phyloP scores from a whole-genome alignment of 2,329 filamentous ascomycete species.

The Cercospora zeina region DNA sequence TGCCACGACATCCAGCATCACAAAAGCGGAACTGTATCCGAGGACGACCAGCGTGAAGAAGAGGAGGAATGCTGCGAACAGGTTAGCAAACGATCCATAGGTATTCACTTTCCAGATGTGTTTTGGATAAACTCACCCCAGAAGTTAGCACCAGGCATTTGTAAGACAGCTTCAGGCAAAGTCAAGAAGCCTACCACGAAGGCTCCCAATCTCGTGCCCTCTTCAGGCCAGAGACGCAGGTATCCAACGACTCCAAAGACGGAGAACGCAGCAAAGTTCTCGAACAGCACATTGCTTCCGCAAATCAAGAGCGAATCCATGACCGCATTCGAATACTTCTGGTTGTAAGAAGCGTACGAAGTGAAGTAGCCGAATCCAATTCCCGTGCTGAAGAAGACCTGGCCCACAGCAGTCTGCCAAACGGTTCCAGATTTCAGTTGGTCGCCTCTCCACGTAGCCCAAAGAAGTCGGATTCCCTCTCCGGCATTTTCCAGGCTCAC shows the following conservation, averaged over 20 bases:
- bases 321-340: conserved; percentile 59
- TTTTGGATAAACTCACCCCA: conserved; percentile 42
- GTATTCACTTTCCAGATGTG: no score
- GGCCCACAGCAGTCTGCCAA: conserved; percentile 62
- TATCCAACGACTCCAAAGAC: conserved; percentile 60
- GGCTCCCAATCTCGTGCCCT: conserved; percentile 53
- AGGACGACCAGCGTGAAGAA: conserved; percentile 62
- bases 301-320: conserved; percentile 59
- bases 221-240: conserved; percentile 45
- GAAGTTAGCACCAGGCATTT: conserved; percentile 60
- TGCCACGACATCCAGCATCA: conserved; percentile 59
- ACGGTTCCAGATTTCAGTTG: conserved; percentile 55
- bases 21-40: conserved; percentile 60
- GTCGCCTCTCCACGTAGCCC: conserved; percentile 52
- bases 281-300: conserved; percentile 58
- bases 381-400: conserved; percentile 62
- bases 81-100: neutral
- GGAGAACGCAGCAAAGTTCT: conserved; percentile 54
- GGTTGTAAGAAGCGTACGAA: conserved; percentile 60
- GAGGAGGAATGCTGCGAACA: conserved; percentile 49
- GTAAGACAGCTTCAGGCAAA: conserved; percentile 56
- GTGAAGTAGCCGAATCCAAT: conserved; percentile 55
- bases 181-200: conserved; percentile 62
- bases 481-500: conserved; percentile 57
- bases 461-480: conserved; percentile 54